A percentile compares a stretch with the other conserved stretches of the same genome.
These are phyloP conservation scores for Tricholoma hemisulphureum DNA, from an alignment of 768 basidiomycete genomes.

Conservation along the genomic window DNA sequence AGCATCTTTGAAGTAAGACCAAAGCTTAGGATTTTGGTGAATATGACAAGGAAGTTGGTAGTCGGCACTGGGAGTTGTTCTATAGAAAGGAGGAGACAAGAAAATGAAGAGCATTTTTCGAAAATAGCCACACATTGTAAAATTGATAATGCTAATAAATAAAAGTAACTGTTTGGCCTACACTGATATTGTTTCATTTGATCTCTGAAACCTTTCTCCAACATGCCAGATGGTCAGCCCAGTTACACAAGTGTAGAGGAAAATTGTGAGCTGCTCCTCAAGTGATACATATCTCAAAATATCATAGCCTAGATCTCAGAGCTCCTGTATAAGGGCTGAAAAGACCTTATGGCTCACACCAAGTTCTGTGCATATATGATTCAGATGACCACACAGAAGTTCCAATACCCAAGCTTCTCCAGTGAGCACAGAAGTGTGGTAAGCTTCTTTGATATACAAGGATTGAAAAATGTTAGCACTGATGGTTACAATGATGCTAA, in stretches of 20 bases:
- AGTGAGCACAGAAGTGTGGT: constrained; percentile 22
- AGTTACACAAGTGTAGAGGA: constrained; percentile 26
- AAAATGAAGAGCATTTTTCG: no score
- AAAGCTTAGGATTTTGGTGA: constrained; percentile 14
- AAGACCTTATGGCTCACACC: constrained; percentile 21
- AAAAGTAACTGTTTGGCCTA: neutral
- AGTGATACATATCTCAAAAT: constrained; percentile 13
- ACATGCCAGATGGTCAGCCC: constrained; percentile 13
- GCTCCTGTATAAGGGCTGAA: constrained; percentile 8
- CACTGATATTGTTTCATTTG: constrained; percentile 9
- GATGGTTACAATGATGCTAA: no score
- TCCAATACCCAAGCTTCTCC: constrained; percentile 22
- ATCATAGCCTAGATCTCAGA: constrained; percentile 1
- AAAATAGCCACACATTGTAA: no score
- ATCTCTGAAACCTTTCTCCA: constrained; percentile 14
- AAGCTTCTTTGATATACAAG: constrained; percentile 11
- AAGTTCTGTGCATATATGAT: constrained; percentile 17
- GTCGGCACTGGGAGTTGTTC: no score
- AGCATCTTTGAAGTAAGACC: constrained; percentile 21
- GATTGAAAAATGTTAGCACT: no score
- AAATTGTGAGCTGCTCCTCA: constrained; percentile 25
- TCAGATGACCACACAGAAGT: constrained; percentile 19
- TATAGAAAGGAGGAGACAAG: no score
- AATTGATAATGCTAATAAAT: neutral
- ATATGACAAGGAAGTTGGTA: no score